Conservation (phyloP, 176 grass and related monocot species). For the Oryza meridionalis region DNA sequence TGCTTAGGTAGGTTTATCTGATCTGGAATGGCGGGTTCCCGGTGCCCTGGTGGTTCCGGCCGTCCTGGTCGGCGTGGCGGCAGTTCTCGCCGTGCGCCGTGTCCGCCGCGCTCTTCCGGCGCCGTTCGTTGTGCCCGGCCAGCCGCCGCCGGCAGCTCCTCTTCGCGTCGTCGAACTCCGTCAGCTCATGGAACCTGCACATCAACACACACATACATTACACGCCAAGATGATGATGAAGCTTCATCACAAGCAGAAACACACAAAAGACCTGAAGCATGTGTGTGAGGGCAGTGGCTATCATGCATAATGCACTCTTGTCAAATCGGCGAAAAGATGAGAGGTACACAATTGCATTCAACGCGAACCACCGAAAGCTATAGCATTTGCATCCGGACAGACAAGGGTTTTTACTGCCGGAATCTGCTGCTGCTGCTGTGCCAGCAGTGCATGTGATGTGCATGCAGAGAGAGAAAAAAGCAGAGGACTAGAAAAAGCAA, state of each 20-base stretch:
- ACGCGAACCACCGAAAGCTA: conserved; percentile 24
- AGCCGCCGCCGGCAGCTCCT: conserved; percentile 88
- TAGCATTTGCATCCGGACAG: neutral
- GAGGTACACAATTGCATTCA: neutral
- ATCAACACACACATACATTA: neutral
- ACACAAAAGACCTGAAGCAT: neutral
- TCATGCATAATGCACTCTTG: neutral
- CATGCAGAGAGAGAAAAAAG: conserved; percentile 42
- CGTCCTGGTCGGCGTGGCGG: conserved; percentile 56
- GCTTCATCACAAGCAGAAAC: conserved; percentile 14
- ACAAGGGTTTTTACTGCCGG: conserved; percentile 25
- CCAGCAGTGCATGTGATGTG: conserved; percentile 18
- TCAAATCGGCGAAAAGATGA: neutral
- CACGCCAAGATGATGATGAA: neutral
- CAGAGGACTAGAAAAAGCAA: conserved; percentile 7
- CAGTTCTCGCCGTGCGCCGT: conserved; percentile 37
- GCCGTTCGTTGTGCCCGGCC: conserved; percentile 90
- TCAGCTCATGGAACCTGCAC: conserved; percentile 86
- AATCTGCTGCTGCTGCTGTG: conserved; percentile 26
- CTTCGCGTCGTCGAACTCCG: conserved; percentile 83
- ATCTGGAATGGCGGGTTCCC: conserved; percentile 68
- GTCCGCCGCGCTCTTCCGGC: conserved; percentile 78
- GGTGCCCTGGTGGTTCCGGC: conserved; percentile 43
- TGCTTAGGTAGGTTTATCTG: conserved; percentile 69
- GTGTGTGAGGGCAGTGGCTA: neutral